Conservation (phyloP, 805 yeast genomes). For the Sugiyamaella americana region DNA sequence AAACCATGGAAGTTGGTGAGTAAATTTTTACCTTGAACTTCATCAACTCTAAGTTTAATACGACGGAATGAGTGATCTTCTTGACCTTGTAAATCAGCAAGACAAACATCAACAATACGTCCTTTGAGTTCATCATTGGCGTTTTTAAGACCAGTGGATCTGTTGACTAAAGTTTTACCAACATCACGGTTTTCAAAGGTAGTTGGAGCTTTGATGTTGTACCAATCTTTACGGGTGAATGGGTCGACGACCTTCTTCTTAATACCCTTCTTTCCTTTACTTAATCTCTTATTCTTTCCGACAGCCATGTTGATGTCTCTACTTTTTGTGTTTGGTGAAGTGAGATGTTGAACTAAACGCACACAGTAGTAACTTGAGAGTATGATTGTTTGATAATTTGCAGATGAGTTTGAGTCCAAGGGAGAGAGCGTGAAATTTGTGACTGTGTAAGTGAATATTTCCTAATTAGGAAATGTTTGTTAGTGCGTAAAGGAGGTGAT, state of each 20-base stretch:
- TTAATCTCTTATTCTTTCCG: constrained; percentile 80
- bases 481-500: too few relatives aligned
- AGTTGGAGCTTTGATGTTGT: constrained; percentile 96
- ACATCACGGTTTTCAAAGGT: constrained; percentile 98
- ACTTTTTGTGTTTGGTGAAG: neutral
- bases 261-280: constrained; percentile 88
- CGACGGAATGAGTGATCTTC: constrained; percentile 99
- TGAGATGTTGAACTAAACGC: neutral
- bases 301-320: constrained; percentile 51
- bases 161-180: constrained; percentile 98
- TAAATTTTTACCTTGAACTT: constrained; percentile 97
- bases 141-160: constrained; percentile 93
- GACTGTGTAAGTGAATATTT: too few relatives aligned
- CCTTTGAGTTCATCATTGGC: constrained; percentile 98
- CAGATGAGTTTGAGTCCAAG: too few relatives aligned
- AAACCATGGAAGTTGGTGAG: constrained; percentile 99
- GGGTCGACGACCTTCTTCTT: constrained; percentile 99
- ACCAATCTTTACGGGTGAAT: constrained; percentile 99
- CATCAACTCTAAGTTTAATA: constrained; percentile 95
- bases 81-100: constrained; percentile 97
- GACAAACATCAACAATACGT: constrained; percentile 90
- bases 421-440: too few relatives aligned
- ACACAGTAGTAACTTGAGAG: too few relatives aligned
- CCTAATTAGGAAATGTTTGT: too few relatives aligned
- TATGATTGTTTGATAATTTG: too few relatives aligned